These are phyloP conservation scores for Geoglossum cookeanum DNA, from an alignment of 2,329 filamentous ascomycete species.

Conservation along the genomic window DNA sequence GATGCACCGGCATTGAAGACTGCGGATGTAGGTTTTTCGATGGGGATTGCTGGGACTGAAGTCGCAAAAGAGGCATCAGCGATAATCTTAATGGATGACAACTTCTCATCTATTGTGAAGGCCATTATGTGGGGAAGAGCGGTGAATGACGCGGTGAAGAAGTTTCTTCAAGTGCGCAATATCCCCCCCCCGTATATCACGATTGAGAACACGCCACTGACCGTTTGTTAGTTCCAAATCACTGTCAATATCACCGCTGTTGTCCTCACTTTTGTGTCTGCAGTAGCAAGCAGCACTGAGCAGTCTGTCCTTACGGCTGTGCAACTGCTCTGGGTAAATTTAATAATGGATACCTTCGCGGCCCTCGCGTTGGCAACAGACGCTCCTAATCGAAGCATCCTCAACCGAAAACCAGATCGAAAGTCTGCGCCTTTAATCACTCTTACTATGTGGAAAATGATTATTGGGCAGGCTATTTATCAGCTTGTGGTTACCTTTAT, in stretches of 20 bases:
- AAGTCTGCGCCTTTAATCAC: slow-evolving; percentile 66
- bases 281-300: slow-evolving; percentile 51
- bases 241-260: slow-evolving; percentile 89
- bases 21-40: slow-evolving; percentile 48
- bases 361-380: slow-evolving; percentile 78
- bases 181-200: slow-evolving; percentile 4
- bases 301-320: slow-evolving; percentile 68
- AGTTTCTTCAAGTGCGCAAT: slow-evolving; percentile 24
- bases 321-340: slow-evolving; percentile 86
- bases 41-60: slow-evolving; percentile 48
- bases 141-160: slow-evolving; percentile 34
- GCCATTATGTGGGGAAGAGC: slow-evolving; percentile 42
- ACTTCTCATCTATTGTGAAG: slow-evolving; percentile 43
- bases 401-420: slow-evolving; percentile 60
- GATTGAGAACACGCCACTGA: background rate
- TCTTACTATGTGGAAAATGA: slow-evolving; percentile 98
- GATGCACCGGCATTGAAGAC: slow-evolving; percentile 46
- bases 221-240: slow-evolving; percentile 42
- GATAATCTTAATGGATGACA: slow-evolving; percentile 44
- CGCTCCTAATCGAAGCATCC: slow-evolving; percentile 62
- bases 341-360: slow-evolving; percentile 95
- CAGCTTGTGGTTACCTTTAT: slow-evolving; percentile 65
- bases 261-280: slow-evolving; percentile 68
- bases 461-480: slow-evolving; percentile 77
- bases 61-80: slow-evolving; percentile 42